phyloP scores from a whole-genome alignment of 257 asterid species.

The Primulina huaijiensis region DNA sequence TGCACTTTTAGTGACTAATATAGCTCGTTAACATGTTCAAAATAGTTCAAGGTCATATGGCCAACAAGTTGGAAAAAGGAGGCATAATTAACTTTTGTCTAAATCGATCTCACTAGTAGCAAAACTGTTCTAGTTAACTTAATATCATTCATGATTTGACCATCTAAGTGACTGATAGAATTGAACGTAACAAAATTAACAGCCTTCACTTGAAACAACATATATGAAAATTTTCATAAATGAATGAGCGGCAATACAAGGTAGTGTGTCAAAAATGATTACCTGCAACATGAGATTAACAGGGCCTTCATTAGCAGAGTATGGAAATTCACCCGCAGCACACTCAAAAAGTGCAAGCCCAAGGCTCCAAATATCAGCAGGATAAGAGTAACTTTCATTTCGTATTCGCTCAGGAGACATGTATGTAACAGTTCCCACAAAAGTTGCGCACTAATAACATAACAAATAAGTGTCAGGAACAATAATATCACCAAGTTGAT shows the following conservation, averaged over 20 bases:
- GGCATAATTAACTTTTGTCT: background rate
- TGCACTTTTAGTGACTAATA: constrained; percentile 3
- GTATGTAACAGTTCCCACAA: constrained; percentile 96
- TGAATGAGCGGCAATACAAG: too few relatives aligned
- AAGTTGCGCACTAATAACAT: constrained; percentile 83
- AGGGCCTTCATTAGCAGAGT: constrained; percentile 91
- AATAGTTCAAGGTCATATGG: constrained; percentile 10
- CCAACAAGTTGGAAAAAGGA: constrained; percentile 1
- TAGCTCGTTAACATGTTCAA: constrained; percentile 7
- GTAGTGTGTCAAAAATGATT: constrained; percentile 15
- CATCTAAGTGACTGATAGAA: background rate
- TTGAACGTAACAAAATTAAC: background rate
- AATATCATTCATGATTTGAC: background rate
- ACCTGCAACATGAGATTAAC: constrained; percentile 99
- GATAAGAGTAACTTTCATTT: constrained; percentile 88
- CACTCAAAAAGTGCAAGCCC: constrained; percentile 98
- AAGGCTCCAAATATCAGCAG: constrained; percentile 99
- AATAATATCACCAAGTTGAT: constrained; percentile 16
- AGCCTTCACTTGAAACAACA: too few relatives aligned
- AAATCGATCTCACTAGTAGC: constrained; percentile 6
- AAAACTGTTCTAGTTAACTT: background rate
- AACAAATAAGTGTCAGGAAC: constrained; percentile 29
- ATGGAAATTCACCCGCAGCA: constrained; percentile 97
- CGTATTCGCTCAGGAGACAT: constrained; percentile 99
- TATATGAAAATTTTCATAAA: background rate